Base-by-base conservation (phyloP, 768 basidiomycete species). In the Saitozyma podzolica region DNA sequence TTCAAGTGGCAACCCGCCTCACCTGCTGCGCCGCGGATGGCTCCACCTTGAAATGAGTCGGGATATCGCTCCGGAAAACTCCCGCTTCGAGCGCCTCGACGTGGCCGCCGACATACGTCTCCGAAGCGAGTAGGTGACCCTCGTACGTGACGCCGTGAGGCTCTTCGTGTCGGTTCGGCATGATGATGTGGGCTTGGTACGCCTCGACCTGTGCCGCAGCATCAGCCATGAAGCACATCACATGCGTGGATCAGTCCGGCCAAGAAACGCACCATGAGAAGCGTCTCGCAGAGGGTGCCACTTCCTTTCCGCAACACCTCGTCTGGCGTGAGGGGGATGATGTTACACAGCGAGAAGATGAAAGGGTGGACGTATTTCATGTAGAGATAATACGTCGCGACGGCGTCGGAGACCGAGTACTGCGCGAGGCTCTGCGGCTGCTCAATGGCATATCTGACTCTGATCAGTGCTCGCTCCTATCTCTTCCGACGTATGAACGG, bases 281-380 rank as follows among this genome's bases (percentile, higher is more conserved):
- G 82, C 0, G 95, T 98, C 80, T 99, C 96, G 74, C 96, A 99
- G 39, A 99, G 84, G 0, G 96, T 99, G 9, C 96, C 96, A 74
- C 87, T 91, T 41, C 96, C 96, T 79, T 99, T 98, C 55, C 95
- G 84, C 68, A 98, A 80, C 6, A 98, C 96, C 65, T 99, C 96
- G 72, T 99, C 96, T 3, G 96, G 93, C 72, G 88, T 88, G 57
- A 99, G 84, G 10, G 96, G 95, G 69, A 99, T 98, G 79, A 98
- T 99, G 83, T 96, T 99, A 81, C 96, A 98, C 43, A 99, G 81
- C 9, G 96, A 98, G 82, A 99, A 99, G 65, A 99, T 91, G 84
- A 99, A 99, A 0, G 96, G 96, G 75, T 98, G 94, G 9, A 99
- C 94, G 72, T 99, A 99, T 93, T 98, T 99, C 96, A 98, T 99